Evolutionary conservation across 176 grass and related monocot species (phyloP).

Genomic region (Pontederia crassipes): DNA sequence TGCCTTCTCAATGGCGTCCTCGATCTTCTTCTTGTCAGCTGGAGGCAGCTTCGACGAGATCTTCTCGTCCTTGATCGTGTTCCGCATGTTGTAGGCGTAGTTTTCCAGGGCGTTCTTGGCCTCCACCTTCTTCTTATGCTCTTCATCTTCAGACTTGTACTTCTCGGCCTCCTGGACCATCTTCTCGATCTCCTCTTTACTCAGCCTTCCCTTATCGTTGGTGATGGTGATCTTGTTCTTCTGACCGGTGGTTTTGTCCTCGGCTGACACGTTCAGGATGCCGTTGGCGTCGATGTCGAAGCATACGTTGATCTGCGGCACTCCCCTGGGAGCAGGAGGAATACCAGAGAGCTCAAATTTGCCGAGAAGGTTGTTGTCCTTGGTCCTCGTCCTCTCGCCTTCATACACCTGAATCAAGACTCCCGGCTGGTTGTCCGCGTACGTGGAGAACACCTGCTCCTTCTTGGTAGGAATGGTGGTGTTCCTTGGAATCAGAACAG

Average conservation of each 20-base stretch:
- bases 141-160: constrained; percentile 14
- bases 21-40: constrained; percentile 11
- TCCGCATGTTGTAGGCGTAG: constrained; percentile 12
- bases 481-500: constrained; percentile 14
- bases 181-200: constrained; percentile 14
- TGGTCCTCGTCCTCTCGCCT: constrained; percentile 11
- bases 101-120: constrained; percentile 8
- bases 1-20: constrained; percentile 5
- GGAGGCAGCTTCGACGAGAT: neutral
- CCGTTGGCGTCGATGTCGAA: constrained; percentile 10
- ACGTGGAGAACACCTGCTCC: constrained; percentile 16
- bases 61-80: constrained; percentile 9
- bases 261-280: constrained; percentile 6
- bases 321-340: constrained; percentile 13
- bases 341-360: constrained; percentile 15
- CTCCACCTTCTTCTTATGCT: constrained; percentile 14
- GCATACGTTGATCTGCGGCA: constrained; percentile 8
- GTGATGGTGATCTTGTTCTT: constrained; percentile 19
- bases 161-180: constrained; percentile 15
- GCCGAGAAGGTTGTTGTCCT: constrained; percentile 13
- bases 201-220: constrained; percentile 11
- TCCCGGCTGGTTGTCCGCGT: constrained; percentile 4
- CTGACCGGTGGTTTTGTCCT: constrained; percentile 15
- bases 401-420: constrained; percentile 12
- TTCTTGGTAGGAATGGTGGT: constrained; percentile 16